These are phyloP conservation scores for Punica granatum DNA, from an alignment of 345 rosid genomes.

Conservation along the genomic window DNA sequence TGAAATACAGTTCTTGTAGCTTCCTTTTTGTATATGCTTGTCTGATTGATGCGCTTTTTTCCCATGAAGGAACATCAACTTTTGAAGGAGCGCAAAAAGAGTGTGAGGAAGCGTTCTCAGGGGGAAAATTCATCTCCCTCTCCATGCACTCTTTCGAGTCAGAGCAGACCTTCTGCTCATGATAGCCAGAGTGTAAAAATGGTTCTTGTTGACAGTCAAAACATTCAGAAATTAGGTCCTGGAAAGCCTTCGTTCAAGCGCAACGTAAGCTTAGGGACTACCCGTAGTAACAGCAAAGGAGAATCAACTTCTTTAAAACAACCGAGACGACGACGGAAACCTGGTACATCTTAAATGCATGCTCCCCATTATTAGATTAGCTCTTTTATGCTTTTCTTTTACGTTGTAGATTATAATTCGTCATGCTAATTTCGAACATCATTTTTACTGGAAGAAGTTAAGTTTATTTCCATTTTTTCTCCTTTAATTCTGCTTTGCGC, in stretches of 20 bases:
- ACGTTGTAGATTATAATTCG: no score
- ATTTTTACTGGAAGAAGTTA: background rate
- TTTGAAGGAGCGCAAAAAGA: slow-evolving; percentile 87
- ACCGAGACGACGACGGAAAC: slow-evolving; percentile 71
- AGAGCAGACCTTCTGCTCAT: slow-evolving; percentile 52
- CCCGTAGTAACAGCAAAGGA: slow-evolving; percentile 50
- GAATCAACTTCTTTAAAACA: slow-evolving; percentile 50
- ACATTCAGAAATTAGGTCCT: slow-evolving; percentile 62
- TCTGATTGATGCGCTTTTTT: slow-evolving; percentile 17
- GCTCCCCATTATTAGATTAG: no score
- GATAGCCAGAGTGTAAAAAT: slow-evolving; percentile 59
- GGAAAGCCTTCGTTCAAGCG: slow-evolving; percentile 63
- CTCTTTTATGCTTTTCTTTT: no score
- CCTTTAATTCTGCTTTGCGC: background rate
- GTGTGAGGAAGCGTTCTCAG: slow-evolving; percentile 58
- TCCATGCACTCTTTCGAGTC: slow-evolving; percentile 48
- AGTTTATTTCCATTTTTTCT: background rate
- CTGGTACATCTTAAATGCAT: slow-evolving; percentile 34
- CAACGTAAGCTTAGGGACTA: slow-evolving; percentile 46
- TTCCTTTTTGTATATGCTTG: slow-evolving; percentile 15
- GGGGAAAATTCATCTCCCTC: slow-evolving; percentile 65
- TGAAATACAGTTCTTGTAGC: slow-evolving; percentile 10
- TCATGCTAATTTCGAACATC: background rate
- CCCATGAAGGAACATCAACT: slow-evolving; percentile 88
- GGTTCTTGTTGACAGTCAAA: slow-evolving; percentile 72